These are phyloP conservation scores for Tylopilus felleus DNA, from an alignment of 768 basidiomycete genomes.

Conservation along the genomic window DNA sequence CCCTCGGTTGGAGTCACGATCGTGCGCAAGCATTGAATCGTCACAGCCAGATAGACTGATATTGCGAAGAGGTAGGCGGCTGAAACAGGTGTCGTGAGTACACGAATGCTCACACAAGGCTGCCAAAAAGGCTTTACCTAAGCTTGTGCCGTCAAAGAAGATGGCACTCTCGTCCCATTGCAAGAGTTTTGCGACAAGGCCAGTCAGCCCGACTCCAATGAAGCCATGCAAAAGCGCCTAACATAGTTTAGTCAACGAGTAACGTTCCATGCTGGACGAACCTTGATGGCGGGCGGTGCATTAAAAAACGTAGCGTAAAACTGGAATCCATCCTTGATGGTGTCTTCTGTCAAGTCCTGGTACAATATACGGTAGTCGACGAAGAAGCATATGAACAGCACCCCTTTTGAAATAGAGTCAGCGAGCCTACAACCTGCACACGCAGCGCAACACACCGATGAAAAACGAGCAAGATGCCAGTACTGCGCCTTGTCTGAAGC, in stretches of 20 bases:
- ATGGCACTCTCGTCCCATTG: slow-evolving; percentile 91
- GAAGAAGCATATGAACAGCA: slow-evolving; percentile 80
- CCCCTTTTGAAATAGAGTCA: slow-evolving; percentile 43
- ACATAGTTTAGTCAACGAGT: not conserved
- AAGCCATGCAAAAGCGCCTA: slow-evolving; percentile 87
- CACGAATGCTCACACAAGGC: not conserved
- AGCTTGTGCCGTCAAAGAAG: slow-evolving; percentile 88
- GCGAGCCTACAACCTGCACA: slow-evolving; percentile 16
- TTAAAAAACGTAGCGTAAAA: slow-evolving; percentile 94
- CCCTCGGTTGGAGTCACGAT: slow-evolving; percentile 57
- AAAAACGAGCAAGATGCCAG: slow-evolving; percentile 87
- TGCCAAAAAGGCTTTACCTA: slow-evolving; percentile 53
- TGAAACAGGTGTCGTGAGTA: slow-evolving; percentile 33
- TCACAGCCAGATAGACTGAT: slow-evolving; percentile 80
- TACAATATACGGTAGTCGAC: slow-evolving; percentile 87
- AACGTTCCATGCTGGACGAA: slow-evolving; percentile 29
- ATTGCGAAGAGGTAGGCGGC: slow-evolving; percentile 73
- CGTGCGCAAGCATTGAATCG: slow-evolving; percentile 73
- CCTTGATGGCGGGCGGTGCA: slow-evolving; percentile 92
- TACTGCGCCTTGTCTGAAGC: slow-evolving; percentile 87
- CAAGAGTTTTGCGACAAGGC: slow-evolving; percentile 74
- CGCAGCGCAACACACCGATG: slow-evolving; percentile 55
- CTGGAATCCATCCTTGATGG: slow-evolving; percentile 73
- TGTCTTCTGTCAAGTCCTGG: slow-evolving; percentile 57
- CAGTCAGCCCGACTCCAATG: slow-evolving; percentile 71